Evolutionary conservation across 331 rosid species (phyloP), one percentile per base, ranked within the genome.

Genomic region (Telfairia occidentalis): DNA sequence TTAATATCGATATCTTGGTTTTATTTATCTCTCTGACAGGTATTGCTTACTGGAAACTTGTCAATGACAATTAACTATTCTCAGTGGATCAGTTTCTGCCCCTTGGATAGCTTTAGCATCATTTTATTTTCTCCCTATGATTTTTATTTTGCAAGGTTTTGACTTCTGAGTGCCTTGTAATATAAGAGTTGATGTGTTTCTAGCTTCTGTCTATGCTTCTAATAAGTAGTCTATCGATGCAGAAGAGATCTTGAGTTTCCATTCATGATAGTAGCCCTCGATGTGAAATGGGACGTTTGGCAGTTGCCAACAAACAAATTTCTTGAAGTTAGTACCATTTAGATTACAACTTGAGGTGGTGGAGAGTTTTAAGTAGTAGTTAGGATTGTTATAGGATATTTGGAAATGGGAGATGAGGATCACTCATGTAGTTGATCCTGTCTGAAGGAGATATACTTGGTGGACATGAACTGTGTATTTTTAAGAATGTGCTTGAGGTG

Each of bases 1-100:
- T 82, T 72, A 55, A 80, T 82, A 80, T 78, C 46, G 45, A 80
- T 82, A 81, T 78, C 77, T 75, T 80, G 71, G 49, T 87, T 78
- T 72, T 78, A 74, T 42, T 54, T 85, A 63, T 71, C 38, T 81
- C 82, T 77, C 53, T 54, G 66, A 15, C 52, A 76, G 48, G 46
- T 73, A 73, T 73, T 73, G 7, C 66, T 19, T 73, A 5, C 77
- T 73, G 28, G 13, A 71, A 71, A 48, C 4, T 72, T 53, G 28
- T 32, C 21, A 3, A 23, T 53, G 43, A 50, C 21, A 54, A 52
- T 11, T 52, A 12, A 45, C 34, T 49, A 45, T 46, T 35, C 75
- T 70, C 42, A 7, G 35, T 46, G 58, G 53, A 70, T 46, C 75
- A 46, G 75, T 70, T 43, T 43, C 55, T 69, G 38, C 9, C 40